phyloP scores from a whole-genome alignment of 768 basidiomycete genomes.

The Lentinula aciculospora region DNA sequence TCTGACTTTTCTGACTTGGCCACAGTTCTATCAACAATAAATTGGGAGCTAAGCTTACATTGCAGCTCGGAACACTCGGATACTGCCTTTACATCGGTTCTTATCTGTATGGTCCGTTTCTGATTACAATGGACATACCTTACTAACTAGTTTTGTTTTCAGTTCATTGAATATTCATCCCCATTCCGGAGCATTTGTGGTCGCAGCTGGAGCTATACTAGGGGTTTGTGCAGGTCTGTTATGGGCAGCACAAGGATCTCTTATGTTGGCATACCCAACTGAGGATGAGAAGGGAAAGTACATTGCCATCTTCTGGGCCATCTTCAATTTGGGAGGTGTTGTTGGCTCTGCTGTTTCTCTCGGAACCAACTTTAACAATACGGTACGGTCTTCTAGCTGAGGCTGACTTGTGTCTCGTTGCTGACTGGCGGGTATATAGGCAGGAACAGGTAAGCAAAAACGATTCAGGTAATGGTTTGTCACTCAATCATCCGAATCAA shows the following conservation, averaged over 20 bases:
- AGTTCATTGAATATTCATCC: slow-evolving; percentile 71
- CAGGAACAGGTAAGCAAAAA: slow-evolving; percentile 32
- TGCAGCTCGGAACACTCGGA: slow-evolving; percentile 68
- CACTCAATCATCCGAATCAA: slow-evolving; percentile 2
- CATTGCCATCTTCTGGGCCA: slow-evolving; percentile 79
- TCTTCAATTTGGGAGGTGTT: slow-evolving; percentile 80
- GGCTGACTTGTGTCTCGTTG: neutral
- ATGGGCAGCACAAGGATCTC: slow-evolving; percentile 82
- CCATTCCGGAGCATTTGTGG: slow-evolving; percentile 54
- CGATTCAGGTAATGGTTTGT: neutral
- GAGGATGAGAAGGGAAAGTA: slow-evolving; percentile 72
- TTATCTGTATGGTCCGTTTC: slow-evolving; percentile 48
- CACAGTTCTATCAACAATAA: slow-evolving; percentile 75
- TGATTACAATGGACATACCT: neutral
- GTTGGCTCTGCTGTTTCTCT: slow-evolving; percentile 74
- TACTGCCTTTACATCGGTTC: slow-evolving; percentile 75
- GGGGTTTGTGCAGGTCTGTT: slow-evolving; percentile 63
- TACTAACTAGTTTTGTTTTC: slow-evolving; percentile 5
- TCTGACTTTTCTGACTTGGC: neutral
- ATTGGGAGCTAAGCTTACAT: slow-evolving; percentile 69
- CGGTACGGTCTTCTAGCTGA: slow-evolving; percentile 28
- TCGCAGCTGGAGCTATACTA: slow-evolving; percentile 66
- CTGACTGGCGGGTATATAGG: slow-evolving; percentile 18
- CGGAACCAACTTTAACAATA: slow-evolving; percentile 62
- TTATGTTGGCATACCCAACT: slow-evolving; percentile 82